These are phyloP conservation scores for Globisporangium okanoganense DNA, from an alignment of 352 stramenopile species.

Conservation along the genomic window DNA sequence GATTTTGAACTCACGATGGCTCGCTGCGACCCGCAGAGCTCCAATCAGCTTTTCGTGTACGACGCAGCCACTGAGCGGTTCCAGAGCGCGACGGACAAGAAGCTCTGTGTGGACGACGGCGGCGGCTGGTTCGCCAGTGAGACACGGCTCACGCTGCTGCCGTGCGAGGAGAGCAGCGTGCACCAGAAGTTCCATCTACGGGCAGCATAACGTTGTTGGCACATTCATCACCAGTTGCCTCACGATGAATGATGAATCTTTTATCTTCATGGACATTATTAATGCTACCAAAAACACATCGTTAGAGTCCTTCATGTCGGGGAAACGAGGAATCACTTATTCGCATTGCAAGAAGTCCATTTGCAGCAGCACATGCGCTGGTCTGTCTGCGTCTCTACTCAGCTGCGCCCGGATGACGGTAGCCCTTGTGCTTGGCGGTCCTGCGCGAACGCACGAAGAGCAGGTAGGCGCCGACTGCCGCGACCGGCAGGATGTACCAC, in stretches of 20 bases:
- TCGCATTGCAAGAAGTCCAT: neutral
- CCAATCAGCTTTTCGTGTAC: conserved; percentile 5
- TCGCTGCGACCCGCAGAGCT: conserved; percentile 1
- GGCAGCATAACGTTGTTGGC: neutral
- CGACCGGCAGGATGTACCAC: conserved; percentile 77
- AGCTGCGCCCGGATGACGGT: conserved; percentile 4
- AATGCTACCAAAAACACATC: neutral
- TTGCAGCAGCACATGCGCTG: neutral
- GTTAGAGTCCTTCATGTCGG: no score
- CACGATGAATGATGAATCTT: no score
- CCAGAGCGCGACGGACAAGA: neutral
- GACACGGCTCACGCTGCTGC: conserved; percentile 2
- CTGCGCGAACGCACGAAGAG: conserved; percentile 52
- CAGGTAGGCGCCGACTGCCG: conserved; percentile 59
- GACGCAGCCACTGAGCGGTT: neutral
- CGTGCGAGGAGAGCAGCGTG: conserved; percentile 2
- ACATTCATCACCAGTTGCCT: neutral
- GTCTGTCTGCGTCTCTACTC: neutral
- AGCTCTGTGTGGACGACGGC: conserved; percentile 12
- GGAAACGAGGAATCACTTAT: neutral
- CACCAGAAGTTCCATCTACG: conserved; percentile 12
- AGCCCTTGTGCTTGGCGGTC: conserved; percentile 12
- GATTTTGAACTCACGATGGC: conserved; percentile 2
- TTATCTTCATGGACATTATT: neutral
- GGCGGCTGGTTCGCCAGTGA: conserved; percentile 9